Percentiles rank a stretch among this genome's conserved stretches.
These are phyloP conservation scores for Phalaenopsis equestris DNA, from an alignment of 106 monocot species.

Conservation along the genomic window DNA sequence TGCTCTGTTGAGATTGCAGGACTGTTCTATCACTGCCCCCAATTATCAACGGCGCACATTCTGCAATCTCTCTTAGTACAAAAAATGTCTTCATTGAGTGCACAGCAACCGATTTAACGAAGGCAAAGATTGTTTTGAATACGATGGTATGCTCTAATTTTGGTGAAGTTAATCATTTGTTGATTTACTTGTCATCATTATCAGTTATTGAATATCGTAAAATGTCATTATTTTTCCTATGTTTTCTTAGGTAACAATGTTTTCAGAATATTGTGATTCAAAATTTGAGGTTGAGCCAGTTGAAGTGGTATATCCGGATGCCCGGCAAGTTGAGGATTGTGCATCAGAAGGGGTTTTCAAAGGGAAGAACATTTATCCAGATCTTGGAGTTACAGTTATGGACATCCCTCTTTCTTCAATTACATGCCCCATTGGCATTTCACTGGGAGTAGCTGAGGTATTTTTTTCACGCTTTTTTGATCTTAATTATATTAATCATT, in stretches of 20 bases:
- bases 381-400: constrained; percentile 56
- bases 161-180: constrained; percentile 6
- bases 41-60: constrained; percentile 96
- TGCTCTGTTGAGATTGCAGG: constrained; percentile 24
- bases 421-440: constrained; percentile 54
- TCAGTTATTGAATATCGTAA: not conserved
- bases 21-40: constrained; percentile 88
- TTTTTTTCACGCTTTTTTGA: not conserved
- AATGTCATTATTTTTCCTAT: not conserved
- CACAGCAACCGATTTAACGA: constrained; percentile 94
- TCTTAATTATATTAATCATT: not conserved
- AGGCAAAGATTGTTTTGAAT: constrained; percentile 91
- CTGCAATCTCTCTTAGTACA: constrained; percentile 71
- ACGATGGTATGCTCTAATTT: constrained; percentile 59
- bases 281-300: constrained; percentile 96
- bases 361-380: constrained; percentile 55
- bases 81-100: constrained; percentile 95
- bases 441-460: constrained; percentile 65
- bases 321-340: constrained; percentile 68
- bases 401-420: constrained; percentile 60
- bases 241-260: constrained; percentile 76
- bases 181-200: not conserved
- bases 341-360: constrained; percentile 53
- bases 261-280: constrained; percentile 79
- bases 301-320: constrained; percentile 66